phyloP scores from a whole-genome alignment of 2,329 filamentous ascomycete genomes.

The Dactylellina parvicollis region DNA sequence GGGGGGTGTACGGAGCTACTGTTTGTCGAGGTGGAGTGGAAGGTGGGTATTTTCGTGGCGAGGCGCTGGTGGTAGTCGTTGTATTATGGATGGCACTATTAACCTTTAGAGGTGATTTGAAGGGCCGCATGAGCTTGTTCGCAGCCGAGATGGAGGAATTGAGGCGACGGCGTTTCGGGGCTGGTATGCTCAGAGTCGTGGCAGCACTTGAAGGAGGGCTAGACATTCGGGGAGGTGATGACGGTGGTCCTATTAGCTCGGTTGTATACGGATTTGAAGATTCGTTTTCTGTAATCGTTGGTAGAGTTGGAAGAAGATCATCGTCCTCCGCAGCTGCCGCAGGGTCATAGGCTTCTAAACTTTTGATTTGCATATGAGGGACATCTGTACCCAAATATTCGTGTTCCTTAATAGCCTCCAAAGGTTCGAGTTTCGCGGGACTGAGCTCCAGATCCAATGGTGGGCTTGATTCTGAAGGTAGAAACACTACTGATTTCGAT shows the following conservation, averaged over 20 bases:
- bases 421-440: conserved; percentile 6
- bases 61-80: neutral
- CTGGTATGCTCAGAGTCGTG: conserved; percentile 30
- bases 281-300: conserved; percentile 39
- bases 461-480: conserved; percentile 40
- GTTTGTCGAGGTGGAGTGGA: conserved; percentile 38
- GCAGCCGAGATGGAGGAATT: conserved; percentile 35
- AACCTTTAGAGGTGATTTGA: conserved; percentile 49
- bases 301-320: conserved; percentile 10
- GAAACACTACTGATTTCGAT: neutral
- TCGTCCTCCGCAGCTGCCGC: neutral
- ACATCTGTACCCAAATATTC: neutral
- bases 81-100: conserved; percentile 30
- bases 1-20: conserved; percentile 26
- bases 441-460: conserved; percentile 14
- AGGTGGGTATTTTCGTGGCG: conserved; percentile 32
- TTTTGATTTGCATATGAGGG: neutral
- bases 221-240: conserved; percentile 41
- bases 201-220: conserved; percentile 27
- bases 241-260: conserved; percentile 14
- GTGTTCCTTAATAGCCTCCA: conserved; percentile 11
- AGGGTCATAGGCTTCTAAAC: neutral
- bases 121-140: conserved; percentile 37
- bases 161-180: conserved; percentile 46
- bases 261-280: conserved; percentile 6